Evolutionary conservation across 148 eudicot genomes (phyloP).

Genomic region (Rhododendron mucronatum): DNA sequence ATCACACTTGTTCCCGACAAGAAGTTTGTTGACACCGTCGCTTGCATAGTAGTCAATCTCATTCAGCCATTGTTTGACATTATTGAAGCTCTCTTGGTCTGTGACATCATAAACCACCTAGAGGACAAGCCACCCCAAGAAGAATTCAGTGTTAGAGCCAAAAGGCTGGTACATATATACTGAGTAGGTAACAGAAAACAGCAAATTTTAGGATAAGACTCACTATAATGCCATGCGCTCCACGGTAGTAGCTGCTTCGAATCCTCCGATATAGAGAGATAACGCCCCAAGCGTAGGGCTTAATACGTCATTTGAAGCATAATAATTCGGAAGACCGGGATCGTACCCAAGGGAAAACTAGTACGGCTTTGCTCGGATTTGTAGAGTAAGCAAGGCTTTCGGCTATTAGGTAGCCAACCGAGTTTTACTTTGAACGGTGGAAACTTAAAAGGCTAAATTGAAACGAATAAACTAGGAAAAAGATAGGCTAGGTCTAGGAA

Average conservation of each 20-base stretch:
- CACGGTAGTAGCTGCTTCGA: slow-evolving; percentile 48
- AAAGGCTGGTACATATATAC: background rate
- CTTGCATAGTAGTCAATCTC: slow-evolving; percentile 84
- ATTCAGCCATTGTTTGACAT: slow-evolving; percentile 88
- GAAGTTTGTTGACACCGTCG: slow-evolving; percentile 79
- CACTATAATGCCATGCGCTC: slow-evolving; percentile 49
- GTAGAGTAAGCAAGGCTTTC: too few relatives aligned
- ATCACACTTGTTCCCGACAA: slow-evolving; percentile 88
- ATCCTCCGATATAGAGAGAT: too few relatives aligned
- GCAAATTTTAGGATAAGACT: background rate
- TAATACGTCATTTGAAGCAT: too few relatives aligned
- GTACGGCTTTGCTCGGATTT: too few relatives aligned
- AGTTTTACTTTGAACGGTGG: too few relatives aligned
- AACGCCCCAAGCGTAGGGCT: too few relatives aligned
- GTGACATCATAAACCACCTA: slow-evolving; percentile 91
- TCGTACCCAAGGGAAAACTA: too few relatives aligned
- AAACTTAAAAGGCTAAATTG: too few relatives aligned
- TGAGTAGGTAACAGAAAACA: background rate
- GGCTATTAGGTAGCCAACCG: too few relatives aligned
- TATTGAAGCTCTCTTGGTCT: slow-evolving; percentile 94
- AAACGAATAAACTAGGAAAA: too few relatives aligned
- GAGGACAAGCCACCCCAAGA: background rate
- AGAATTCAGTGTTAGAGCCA: background rate
- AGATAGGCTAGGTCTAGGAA: too few relatives aligned
- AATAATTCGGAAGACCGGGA: too few relatives aligned